Conservation (phyloP, 257 asterid species). For the Solanum commersonii region DNA sequence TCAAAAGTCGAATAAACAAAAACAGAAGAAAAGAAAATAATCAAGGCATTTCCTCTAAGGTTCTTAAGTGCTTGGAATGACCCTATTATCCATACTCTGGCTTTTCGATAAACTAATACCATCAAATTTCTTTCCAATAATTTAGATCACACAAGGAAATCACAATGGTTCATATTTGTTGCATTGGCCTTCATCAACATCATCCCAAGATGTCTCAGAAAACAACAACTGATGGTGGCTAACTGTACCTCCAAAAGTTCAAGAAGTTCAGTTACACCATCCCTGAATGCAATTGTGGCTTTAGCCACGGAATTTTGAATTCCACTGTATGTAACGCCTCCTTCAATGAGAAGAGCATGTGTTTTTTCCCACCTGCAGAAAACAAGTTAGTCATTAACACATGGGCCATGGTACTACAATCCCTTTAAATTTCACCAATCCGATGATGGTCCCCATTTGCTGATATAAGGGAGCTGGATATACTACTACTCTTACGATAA, state of each 20-base stretch:
- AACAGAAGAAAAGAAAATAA: background rate
- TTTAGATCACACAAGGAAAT: background rate
- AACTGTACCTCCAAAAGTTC: slow-evolving; percentile 70
- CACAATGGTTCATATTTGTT: background rate
- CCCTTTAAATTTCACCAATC: background rate
- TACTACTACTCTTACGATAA: background rate
- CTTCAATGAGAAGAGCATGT: slow-evolving; percentile 86
- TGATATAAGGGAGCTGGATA: background rate
- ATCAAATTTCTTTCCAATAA: background rate
- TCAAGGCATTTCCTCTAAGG: background rate
- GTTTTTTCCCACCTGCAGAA: slow-evolving; percentile 85
- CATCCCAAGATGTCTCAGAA: slow-evolving; percentile 1
- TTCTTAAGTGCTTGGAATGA: background rate
- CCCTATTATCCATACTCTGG: background rate
- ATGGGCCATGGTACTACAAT: background rate
- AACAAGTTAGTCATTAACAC: background rate
- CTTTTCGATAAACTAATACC: background rate
- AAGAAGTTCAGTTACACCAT: slow-evolving; percentile 81
- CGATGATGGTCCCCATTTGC: background rate
- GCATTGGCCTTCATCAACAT: slow-evolving; percentile 1
- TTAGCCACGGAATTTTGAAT: slow-evolving; percentile 67
- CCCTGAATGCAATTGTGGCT: slow-evolving; percentile 65
- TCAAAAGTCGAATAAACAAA: background rate
- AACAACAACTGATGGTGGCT: background rate
- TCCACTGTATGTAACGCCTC: slow-evolving; percentile 59